These are phyloP conservation scores for Handroanthus guayacan DNA, from an alignment of 257 asterid genomes.

Conservation along the genomic window DNA sequence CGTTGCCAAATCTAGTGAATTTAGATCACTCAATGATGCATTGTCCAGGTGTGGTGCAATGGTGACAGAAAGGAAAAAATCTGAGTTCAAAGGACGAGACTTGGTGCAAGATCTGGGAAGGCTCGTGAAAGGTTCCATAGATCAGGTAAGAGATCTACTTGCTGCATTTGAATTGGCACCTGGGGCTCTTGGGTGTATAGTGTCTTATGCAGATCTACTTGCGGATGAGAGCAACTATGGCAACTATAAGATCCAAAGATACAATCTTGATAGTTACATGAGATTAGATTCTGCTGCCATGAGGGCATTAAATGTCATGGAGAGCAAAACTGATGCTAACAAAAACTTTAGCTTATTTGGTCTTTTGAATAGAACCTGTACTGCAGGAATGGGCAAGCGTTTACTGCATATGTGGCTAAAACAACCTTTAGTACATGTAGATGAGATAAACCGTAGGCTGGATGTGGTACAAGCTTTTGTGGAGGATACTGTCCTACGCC, in stretches of 20 bases:
- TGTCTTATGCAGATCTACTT: constrained; percentile 82
- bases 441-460: constrained; percentile 80
- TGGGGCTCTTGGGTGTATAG: constrained; percentile 77
- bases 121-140: constrained; percentile 88
- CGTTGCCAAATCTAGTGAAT: constrained; percentile 69
- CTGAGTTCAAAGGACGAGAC: constrained; percentile 89
- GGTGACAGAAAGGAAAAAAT: constrained; percentile 87
- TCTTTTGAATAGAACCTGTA: constrained; percentile 92
- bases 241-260: constrained; percentile 66
- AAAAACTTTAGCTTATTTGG: constrained; percentile 95
- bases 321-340: constrained; percentile 97
- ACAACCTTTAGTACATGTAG: constrained; percentile 84
- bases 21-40: constrained; percentile 72
- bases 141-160: constrained; percentile 79
- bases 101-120: constrained; percentile 86
- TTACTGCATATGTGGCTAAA: constrained; percentile 92
- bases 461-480: constrained; percentile 93
- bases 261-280: constrained; percentile 87
- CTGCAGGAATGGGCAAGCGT: constrained; percentile 98
- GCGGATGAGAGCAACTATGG: constrained; percentile 95
- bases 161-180: constrained; percentile 84
- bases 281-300: constrained; percentile 98
- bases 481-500: constrained; percentile 85
- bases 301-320: constrained; percentile 98
- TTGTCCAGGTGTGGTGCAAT: constrained; percentile 86